phyloP scores from a whole-genome alignment of 1,139 yeast genomes.

The Yamadazyma blattariae region DNA sequence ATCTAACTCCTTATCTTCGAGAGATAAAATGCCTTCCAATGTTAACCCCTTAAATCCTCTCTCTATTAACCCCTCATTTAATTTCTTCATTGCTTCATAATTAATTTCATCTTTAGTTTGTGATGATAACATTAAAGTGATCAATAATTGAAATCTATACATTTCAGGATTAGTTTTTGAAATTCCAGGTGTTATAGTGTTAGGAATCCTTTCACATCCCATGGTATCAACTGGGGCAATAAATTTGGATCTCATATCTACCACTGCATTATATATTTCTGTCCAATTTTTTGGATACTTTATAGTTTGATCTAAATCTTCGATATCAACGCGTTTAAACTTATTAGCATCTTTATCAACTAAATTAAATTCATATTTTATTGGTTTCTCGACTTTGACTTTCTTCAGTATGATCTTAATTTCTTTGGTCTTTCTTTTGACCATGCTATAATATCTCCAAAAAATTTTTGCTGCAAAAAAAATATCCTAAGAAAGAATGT shows the following conservation, averaged over 20 bases:
- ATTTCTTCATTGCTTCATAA: constrained; percentile 62
- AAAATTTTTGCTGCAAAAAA: constrained; percentile 1
- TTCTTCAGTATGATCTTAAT: constrained; percentile 5
- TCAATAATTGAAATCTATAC: constrained; percentile 70
- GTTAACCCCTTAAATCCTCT: constrained; percentile 34
- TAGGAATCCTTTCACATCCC: constrained; percentile 82
- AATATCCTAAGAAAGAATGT: not conserved
- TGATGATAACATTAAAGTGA: constrained; percentile 83
- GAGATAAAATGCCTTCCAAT: constrained; percentile 33
- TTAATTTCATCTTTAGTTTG: constrained; percentile 92
- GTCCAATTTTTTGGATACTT: constrained; percentile 47
- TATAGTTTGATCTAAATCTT: constrained; percentile 9
- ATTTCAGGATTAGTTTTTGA: constrained; percentile 29
- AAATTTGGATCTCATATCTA: constrained; percentile 60
- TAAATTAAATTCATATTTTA: too few species aligned
- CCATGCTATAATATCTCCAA: constrained; percentile 1
- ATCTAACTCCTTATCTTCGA: constrained; percentile 61
- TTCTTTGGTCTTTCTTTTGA: constrained; percentile 4
- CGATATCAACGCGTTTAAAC: constrained; percentile 4
- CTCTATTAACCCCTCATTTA: constrained; percentile 44
- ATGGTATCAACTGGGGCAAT: constrained; percentile 83
- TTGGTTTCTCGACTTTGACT: constrained; percentile 5
- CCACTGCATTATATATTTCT: constrained; percentile 59
- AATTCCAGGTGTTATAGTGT: constrained; percentile 33
- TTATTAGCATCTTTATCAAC: constrained; percentile 1